Base-by-base conservation (phyloP, 495 filamentous ascomycete species). In the Cercophora newfieldiana region DNA sequence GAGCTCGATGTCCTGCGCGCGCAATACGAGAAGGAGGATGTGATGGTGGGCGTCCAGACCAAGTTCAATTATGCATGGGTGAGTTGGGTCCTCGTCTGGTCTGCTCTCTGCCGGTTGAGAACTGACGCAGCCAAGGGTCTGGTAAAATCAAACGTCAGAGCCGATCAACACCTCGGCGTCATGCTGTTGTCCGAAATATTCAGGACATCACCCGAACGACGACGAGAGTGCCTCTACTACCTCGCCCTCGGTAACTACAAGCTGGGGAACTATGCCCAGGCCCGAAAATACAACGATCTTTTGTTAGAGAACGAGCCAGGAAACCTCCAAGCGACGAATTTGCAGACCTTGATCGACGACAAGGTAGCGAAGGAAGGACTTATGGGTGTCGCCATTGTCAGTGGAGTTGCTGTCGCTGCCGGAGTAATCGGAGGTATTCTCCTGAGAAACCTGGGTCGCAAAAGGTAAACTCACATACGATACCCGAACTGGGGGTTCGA, bases 11-110 rank as follows among this genome's bases (percentile, higher is more conserved):
- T 98, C 56, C 83, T 99, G 22, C 91, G 94, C 62, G 81, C 90
- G 61, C 95, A 98, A 78, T 99, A 94, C 77, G 93, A 97, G 74
- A 94, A 94, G 77, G 95, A 99, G 77, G 95, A 94, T 64, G 90
- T 93, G 70, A 97, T 94, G 79, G 96, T 97, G 18, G 93, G 94
- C 53, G 87, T 99, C 28, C 95, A 99, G 77, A 99, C 95, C 53
- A 98, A 97, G 77, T 99, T 99, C 87, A 99, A 99, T 87, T 98
- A 92, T 76, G 94, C 96, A 72, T 99, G 95, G 95, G 93, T 96
- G 82, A 49, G 83, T 64, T 49, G 19, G 28, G 54, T 22, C n/a
- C 61, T 50, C 57, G 21, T 28, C 19, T 65, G 47, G 16, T 53
- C 22, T 16, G 37, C 48, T 56, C 21, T 24, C 58, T 28, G 58